Evolutionary conservation across 495 filamentous ascomycete genomes (phyloP), one percentile per base, ranked within the genome.

Genomic region (Xylaria cubensis): DNA sequence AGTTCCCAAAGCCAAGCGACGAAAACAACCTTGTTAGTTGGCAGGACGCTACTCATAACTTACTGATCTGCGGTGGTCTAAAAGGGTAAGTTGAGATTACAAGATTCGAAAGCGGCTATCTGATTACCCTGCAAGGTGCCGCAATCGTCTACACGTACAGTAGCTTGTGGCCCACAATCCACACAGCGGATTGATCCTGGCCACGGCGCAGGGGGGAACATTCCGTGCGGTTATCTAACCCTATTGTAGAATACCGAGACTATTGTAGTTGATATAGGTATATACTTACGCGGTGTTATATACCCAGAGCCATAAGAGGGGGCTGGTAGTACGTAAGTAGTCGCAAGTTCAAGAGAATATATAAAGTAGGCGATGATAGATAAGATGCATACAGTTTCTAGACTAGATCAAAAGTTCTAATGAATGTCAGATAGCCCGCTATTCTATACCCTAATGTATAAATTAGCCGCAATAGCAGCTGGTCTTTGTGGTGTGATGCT

Each of bases 121-220:
- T 61, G 36, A 50, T 59, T 68, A 42, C 46, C 53, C 50, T 68
- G 66, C 51, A 68, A 58, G 46, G 51, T 58, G 34, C 66, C 51
- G 66, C 50, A 68, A 68, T 68, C 51, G 51, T 56, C 42, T 29
- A 68, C 64, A 29, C 12, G 24, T 67, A 29, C 46, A 50, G 46
- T 36, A 39, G 46, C 34, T 21, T 10, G 48, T 66, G 46, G 29
- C 24, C 64, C 64, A 56, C 50, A 69, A 59, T 59, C 50, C 67
- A 62, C 55, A 55, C 36, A 69, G 19, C 67, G 56, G 55, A 62
- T 69, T 36, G 55, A 69, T 50, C 66, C 66, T 58, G 13, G 66
- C 32, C 53, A 62, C 67, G 26, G 34, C 26, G 41, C 53, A 62
- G 53, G 67, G 67, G 53, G 32, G 53, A 10, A 59, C 34, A 42